Evolutionary conservation across 2,329 filamentous ascomycete species (phyloP), one percentile per base, ranked within the genome.

Genomic region (Zymoseptoria tritici): DNA sequence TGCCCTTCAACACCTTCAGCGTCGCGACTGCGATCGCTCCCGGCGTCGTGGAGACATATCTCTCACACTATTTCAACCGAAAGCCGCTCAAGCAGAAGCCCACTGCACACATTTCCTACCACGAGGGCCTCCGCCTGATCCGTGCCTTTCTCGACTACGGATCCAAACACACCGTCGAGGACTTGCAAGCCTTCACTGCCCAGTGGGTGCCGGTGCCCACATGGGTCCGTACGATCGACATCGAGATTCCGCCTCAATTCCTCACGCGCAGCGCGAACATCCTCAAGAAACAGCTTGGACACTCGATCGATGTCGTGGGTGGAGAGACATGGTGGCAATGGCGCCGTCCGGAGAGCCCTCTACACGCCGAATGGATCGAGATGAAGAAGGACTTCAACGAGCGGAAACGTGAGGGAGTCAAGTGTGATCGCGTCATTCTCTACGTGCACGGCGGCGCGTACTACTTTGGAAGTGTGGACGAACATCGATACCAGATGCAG

Each of bases 401-500:
- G 70, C 84, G 90, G 59, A 83, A 83, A 69, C 76, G 77, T 0
- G 77, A 77, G 16, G 83, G 84, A 54, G 57, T 61, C 19, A 80
- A 81, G 21, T 83, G 83, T 19, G 86, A 85, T 66, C 85, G 91
- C 56, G 85, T 96, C 60, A 96, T 97, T 84, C 79, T 99, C 22
- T 97, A 97, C 75, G 81, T 97, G 21, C 94, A 97, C 71, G 94
- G 94, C 13, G 93, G 93, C 6, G 93, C 89, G 20, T 97, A 96
- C 76, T 99, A 87, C 76, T 97, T 99, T 72, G 93, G 94, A 13
- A 95, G 91, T 67, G 87, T 97, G 46, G 92, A 97, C 71, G 92
- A 96, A 74, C 94, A 97, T 78, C 86, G 94, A n/a, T 97, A 97
- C 76, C 93, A 97, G 80, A 86, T 99, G 81, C 94, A 99, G 75